phyloP scores from a whole-genome alignment of 2,329 filamentous ascomycete species.

The Trichoderma sp. region DNA sequence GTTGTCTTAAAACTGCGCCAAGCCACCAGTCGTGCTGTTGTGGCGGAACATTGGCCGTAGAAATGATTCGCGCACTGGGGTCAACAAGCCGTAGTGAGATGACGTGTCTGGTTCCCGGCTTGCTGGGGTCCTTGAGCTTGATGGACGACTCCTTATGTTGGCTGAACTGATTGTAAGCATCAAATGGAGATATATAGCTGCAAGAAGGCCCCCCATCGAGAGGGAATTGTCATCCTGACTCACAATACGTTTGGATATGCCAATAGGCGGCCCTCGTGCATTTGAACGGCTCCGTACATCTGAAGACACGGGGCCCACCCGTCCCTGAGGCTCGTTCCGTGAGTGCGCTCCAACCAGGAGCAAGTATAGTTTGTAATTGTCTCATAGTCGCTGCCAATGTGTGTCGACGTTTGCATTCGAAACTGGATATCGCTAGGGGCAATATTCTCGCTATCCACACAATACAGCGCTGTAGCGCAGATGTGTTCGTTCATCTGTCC shows the following conservation, averaged over 20 bases:
- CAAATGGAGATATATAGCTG: neutral
- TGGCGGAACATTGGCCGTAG: neutral
- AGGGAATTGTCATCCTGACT: neutral
- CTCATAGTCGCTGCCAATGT: neutral
- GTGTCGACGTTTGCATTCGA: neutral
- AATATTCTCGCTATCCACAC: slow-evolving; percentile 6
- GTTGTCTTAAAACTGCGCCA: slow-evolving; percentile 35
- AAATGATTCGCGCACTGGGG: neutral
- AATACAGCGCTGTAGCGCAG: slow-evolving; percentile 33
- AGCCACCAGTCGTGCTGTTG: neutral
- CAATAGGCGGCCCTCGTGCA: neutral
- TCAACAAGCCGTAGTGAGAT: slow-evolving; percentile 51
- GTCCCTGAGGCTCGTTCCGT: neutral
- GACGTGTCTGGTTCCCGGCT: slow-evolving; percentile 53
- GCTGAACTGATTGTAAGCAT: neutral
- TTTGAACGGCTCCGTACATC: neutral
- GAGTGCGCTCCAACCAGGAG: neutral
- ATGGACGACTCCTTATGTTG: slow-evolving; percentile 41
- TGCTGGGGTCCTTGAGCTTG: slow-evolving; percentile 46
- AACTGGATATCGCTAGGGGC: neutral
- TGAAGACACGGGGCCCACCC: neutral
- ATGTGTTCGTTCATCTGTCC: slow-evolving; percentile 36
- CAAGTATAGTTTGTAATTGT: neutral
- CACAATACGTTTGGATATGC: neutral
- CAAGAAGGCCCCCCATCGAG: neutral